phyloP scores from a whole-genome alignment of 495 filamentous ascomycete genomes.

The Alectoria sarmentosa region DNA sequence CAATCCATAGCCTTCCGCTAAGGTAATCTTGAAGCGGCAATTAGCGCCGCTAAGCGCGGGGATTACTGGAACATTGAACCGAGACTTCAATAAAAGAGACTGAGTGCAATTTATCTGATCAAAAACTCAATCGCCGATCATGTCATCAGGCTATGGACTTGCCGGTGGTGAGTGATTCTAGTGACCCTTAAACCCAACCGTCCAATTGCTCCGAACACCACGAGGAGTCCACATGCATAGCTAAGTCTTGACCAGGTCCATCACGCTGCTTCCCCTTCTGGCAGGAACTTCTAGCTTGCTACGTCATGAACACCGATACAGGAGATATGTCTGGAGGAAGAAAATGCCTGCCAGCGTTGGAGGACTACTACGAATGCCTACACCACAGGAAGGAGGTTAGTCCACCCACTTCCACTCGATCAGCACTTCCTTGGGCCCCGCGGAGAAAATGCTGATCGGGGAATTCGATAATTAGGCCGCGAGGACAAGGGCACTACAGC shows the following conservation, averaged over 20 bases:
- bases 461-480: constrained; percentile 51
- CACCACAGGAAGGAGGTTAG: constrained; percentile 96
- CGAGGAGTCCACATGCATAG: neutral
- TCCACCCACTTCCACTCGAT: constrained; percentile 10
- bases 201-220: neutral
- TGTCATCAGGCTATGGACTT: constrained; percentile 27
- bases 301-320: constrained; percentile 70
- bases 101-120: neutral
- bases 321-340: constrained; percentile 73
- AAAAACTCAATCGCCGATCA: neutral
- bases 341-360: constrained; percentile 82
- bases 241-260: constrained; percentile 50
- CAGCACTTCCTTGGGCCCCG: neutral
- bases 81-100: neutral
- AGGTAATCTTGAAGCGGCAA: neutral
- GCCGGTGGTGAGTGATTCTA: constrained; percentile 18
- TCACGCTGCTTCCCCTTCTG: constrained; percentile 98
- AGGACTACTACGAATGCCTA: constrained; percentile 98
- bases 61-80: neutral
- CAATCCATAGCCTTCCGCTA: no score
- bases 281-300: constrained; percentile 89
- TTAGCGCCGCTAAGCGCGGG: constrained; percentile 5
- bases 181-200: neutral
- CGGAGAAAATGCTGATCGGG: constrained; percentile 18
- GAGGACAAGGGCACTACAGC: constrained; percentile 70